Conservation (phyloP, 768 basidiomycete species). For the Boletellus emodensis region DNA sequence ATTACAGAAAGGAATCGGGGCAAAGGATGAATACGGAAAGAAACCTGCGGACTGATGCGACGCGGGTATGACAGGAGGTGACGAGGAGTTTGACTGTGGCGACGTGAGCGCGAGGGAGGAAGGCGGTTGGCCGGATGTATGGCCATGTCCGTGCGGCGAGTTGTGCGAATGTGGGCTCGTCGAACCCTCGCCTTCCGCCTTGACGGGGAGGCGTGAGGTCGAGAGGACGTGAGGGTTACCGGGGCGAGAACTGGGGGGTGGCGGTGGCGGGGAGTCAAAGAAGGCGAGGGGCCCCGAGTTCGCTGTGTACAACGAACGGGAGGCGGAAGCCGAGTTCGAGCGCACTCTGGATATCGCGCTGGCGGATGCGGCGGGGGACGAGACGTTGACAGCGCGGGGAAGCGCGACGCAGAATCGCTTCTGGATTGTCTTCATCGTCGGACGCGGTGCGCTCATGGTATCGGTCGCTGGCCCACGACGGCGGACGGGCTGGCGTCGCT, state of each 20-base stretch:
- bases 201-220: conserved; percentile 42
- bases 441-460: conserved; percentile 35
- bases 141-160: conserved; percentile 34
- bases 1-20: conserved; percentile 28
- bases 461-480: neutral
- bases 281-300: conserved; percentile 33
- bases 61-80: conserved; percentile 26
- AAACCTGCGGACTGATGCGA: conserved; percentile 32
- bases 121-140: conserved; percentile 31
- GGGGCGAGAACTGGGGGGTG: conserved; percentile 39
- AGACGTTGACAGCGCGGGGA: conserved; percentile 29
- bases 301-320: conserved; percentile 42
- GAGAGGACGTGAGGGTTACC: conserved; percentile 37
- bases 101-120: conserved; percentile 45
- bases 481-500: conserved; percentile 10
- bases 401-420: conserved; percentile 48
- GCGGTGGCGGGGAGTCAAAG: conserved; percentile 37
- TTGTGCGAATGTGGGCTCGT: conserved; percentile 28
- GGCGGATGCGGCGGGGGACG: conserved; percentile 27
- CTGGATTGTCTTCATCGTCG: conserved; percentile 47
- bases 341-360: conserved; percentile 37
- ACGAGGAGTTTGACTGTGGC: conserved; percentile 34
- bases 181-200: conserved; percentile 45
- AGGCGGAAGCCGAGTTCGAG: conserved; percentile 39
- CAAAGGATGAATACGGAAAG: conserved; percentile 35